phyloP scores from a whole-genome alignment of 139 green algal species.

The Medakamo hakoo region DNA sequence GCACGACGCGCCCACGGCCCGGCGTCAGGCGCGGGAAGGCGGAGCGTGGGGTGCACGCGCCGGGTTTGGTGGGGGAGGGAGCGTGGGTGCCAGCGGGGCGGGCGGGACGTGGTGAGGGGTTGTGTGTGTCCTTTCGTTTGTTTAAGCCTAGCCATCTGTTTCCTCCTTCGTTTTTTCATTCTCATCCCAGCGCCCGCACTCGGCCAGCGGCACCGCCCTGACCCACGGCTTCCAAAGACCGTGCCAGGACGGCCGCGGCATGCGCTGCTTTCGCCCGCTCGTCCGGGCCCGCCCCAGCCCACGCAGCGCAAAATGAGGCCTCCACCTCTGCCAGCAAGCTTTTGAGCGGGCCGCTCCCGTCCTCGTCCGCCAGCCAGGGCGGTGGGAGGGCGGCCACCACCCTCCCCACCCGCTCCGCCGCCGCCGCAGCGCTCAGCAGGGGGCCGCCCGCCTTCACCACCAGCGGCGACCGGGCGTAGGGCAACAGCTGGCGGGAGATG shows the following conservation, averaged over 20 bases:
- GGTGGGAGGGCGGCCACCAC: conserved; percentile 16
- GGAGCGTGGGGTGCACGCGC: no score
- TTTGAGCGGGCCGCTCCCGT: no score
- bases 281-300: neutral
- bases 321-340: no score
- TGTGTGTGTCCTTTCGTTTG: neutral
- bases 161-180: neutral
- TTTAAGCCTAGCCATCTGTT: neutral
- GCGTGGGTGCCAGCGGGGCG: neutral
- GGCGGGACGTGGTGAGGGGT: neutral
- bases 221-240: conserved; percentile 1
- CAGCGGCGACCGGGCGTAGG: conserved; percentile 19
- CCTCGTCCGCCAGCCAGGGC: conserved; percentile 15
- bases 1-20: neutral
- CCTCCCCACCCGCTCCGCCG: conserved; percentile 12
- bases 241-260: conserved; percentile 1
- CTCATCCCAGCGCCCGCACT: neutral
- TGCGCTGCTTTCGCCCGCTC: neutral
- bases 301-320: neutral
- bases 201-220: neutral
- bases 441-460: conserved; percentile 2
- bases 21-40: neutral
- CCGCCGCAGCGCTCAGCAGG: conserved; percentile 6
- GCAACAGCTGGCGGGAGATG: conserved; percentile 18
- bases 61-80: neutral